Conservation (phyloP, 768 basidiomycete species). For the Vararia minispora region DNA sequence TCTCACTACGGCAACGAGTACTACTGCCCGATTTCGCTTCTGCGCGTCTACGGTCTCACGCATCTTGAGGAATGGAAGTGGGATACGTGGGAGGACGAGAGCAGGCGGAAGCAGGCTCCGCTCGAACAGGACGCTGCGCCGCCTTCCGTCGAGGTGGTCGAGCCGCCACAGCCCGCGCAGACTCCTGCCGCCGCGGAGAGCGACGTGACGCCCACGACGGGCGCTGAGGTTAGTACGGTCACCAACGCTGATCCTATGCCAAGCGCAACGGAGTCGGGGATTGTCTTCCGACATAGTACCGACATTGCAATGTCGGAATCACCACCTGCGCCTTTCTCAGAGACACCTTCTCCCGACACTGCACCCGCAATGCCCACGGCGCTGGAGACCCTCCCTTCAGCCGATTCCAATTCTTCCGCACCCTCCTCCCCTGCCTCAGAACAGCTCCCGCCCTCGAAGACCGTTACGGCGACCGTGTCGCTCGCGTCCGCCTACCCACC, state of each 20-base stretch:
- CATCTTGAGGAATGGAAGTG: conserved; percentile 96
- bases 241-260: too few relatives aligned
- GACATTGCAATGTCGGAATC: conserved; percentile 3
- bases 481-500: conserved; percentile 11
- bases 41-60: conserved; percentile 91
- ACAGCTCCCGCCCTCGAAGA: conserved; percentile 5
- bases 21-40: conserved; percentile 88
- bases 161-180: conserved; percentile 14
- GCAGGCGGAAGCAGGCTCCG: conserved; percentile 35
- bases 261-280: too few relatives aligned
- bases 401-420: conserved; percentile 2
- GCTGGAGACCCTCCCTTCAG: conserved; percentile 10
- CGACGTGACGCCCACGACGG: neutral
- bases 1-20: conserved; percentile 92
- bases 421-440: conserved; percentile 4
- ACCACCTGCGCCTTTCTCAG: neutral
- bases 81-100: conserved; percentile 73
- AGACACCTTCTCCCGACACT: neutral
- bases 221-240: neutral
- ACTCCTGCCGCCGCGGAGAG: neutral
- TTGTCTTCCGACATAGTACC: conserved; percentile 10
- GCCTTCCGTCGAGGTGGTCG: conserved; percentile 15
- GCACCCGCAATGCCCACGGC: too few relatives aligned
- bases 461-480: neutral
- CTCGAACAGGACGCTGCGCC: conserved; percentile 23